A percentile compares a stretch with the other conserved stretches of the same genome.
Evolutionary conservation across 148 eudicot species (phyloP).

Genomic region (Silene uniflora): DNA sequence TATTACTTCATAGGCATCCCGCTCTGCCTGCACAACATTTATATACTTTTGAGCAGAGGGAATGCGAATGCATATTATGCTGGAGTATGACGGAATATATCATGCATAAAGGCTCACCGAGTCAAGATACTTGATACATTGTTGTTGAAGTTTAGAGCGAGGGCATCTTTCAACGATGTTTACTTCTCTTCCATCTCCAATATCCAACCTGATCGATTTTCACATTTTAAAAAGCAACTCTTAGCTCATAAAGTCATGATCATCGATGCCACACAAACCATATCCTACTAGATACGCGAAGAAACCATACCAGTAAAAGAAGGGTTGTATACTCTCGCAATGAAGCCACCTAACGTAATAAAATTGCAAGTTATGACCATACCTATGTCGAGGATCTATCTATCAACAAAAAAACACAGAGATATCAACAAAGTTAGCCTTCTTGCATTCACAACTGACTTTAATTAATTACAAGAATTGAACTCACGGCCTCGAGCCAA

Average conservation of each 20-base stretch:
- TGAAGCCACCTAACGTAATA: constrained; percentile 78
- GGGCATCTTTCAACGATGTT: constrained; percentile 53
- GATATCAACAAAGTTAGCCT: not conserved
- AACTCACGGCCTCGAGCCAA: constrained; percentile 69
- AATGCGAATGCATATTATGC: no score
- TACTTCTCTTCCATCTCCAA: constrained; percentile 67
- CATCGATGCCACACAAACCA: no score
- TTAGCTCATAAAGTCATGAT: not conserved
- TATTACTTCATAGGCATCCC: constrained; percentile 57
- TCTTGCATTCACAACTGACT: not conserved
- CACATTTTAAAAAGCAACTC: not conserved
- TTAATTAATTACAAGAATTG: not conserved
- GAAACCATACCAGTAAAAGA: constrained; percentile 61
- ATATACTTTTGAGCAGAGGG: no score
- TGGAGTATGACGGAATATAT: no score
- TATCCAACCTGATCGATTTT: constrained; percentile 46
- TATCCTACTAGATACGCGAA: not conserved
- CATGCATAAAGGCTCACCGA: constrained; percentile 38
- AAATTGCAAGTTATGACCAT: constrained; percentile 85
- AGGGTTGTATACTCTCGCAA: constrained; percentile 72
- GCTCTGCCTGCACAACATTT: constrained; percentile 41
- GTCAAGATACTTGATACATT: constrained; percentile 74
- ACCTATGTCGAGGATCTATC: constrained; percentile 94
- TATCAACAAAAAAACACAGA: constrained; percentile 22
- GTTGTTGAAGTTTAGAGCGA: constrained; percentile 47